Evolutionary conservation across 1,139 yeast species (phyloP), one percentile per base, ranked within the genome.

Genomic region (Debaryomycetaceae sp.): DNA sequence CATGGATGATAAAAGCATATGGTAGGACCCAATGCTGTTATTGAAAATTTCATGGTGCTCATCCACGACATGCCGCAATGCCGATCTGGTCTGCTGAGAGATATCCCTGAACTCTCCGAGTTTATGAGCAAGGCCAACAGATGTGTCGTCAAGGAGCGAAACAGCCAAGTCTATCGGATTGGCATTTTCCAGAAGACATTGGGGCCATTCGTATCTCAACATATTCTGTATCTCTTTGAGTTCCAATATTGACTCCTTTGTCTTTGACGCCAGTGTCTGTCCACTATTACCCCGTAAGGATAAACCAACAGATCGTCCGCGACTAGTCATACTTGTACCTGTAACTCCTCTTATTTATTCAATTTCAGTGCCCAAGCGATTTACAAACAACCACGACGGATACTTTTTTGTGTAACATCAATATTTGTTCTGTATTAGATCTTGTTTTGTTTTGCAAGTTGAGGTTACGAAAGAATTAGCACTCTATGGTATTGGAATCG

Each of bases 151-250:
- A 54, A 89, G 70, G 47, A 91, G 70, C 0, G 93, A 81, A 39
- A 91, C 72, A 0, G 97, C 96, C 45, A 85, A 72, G 55, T 89
- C 97, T 38, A 91, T 72, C 1, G 97, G 96, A 60, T 88, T 89
- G 42, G 95, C 74, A 47, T 72, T 50, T 60, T 49, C 62, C 30
- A 54, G 53, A 24, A 65, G 47, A n/a, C 60, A 54, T 44, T 69
- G 75, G 5, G 78, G 76, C 79, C 79, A 74, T 46, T 74, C 79
- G 49, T 72, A 73, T 41, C 65, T 63, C 40, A 73, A 57, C 34
- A 65, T 63, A 47, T 68, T 70, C 51, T 66, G 62, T 14, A 68
- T 60, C 43, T 70, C 70, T 49, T 70, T 70, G 46, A 73, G 58
- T 45, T 66, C 72, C 41, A 62, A 57, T 41, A 72, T 59, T 8